These are phyloP conservation scores for Aspergillus udagawae DNA, from an alignment of 2,329 filamentous ascomycete genomes.

Conservation along the genomic window DNA sequence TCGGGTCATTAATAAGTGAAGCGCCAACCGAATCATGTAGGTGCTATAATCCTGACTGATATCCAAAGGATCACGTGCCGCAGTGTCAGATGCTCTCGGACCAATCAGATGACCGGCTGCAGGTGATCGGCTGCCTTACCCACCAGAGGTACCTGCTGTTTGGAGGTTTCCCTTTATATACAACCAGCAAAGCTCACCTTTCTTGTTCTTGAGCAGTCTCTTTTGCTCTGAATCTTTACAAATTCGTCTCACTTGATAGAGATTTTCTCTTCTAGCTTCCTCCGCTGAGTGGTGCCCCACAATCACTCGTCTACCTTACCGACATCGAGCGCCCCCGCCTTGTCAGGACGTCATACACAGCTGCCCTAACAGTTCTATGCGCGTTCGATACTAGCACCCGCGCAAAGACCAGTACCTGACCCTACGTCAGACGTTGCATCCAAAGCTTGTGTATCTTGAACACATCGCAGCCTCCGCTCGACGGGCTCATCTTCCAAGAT, in stretches of 20 bases:
- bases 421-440: not conserved
- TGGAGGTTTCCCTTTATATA: not conserved
- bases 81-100: not conserved
- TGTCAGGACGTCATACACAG: slow-evolving; percentile 20
- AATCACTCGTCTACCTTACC: not conserved
- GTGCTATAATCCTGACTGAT: not conserved
- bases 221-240: not conserved
- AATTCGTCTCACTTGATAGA: not conserved
- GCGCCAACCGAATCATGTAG: not conserved
- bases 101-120: not conserved
- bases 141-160: not conserved
- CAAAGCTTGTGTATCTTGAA: not conserved
- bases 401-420: not conserved
- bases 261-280: not conserved
- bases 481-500: slow-evolving; percentile 25
- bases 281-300: not conserved
- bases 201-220: not conserved
- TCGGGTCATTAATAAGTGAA: not conserved
- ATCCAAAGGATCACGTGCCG: not conserved
- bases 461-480: not conserved
- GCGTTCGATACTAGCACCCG: not conserved
- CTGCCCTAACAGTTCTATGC: not conserved
- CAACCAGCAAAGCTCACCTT: not conserved
- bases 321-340: slow-evolving; percentile 7
- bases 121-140: not conserved